Evolutionary conservation across 2,329 filamentous ascomycete genomes (phyloP), one percentile per base, ranked within the genome.

Genomic region (Aspergillus tubingensis): DNA sequence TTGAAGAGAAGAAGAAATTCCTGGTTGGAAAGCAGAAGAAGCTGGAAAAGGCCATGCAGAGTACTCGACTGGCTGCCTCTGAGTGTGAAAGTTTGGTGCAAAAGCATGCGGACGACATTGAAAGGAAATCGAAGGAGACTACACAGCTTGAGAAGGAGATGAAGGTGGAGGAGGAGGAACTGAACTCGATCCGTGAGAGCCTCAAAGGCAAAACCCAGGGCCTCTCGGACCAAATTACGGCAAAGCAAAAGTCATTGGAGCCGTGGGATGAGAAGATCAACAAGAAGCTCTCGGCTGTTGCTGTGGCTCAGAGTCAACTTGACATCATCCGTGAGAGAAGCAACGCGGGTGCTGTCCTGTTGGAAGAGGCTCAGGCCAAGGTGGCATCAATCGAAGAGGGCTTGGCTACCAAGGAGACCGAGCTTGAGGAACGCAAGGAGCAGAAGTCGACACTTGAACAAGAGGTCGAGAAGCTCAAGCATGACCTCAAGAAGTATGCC

Each of bases 201-300:
- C 82, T 99, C 7, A 96, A 96, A 72, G 94, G 94, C 70, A 99
- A 99, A 79, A 99, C 95, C 0, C 93, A 98, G 74, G 90, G 87
- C 6, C 90, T 97, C 63, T 98, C 94, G 0, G 92, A 99, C 68
- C 85, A 97, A 71, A 98, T 99, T 67, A 88, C 92, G 0, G 84
- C 83, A 4, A 97, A 96, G 78, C 95, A 99, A 72, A 97, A 96
- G 77, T 89, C 91, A 1, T 82, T 99, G 10, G 94, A 98, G 77
- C 95, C 95, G 0, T 99, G 95, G 95, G 93, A 90, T 68, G 92
- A 92, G 66, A 98, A 95, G 78, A 94, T 99, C 79, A 97, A 95
- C 75, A 90, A 96, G 73, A 98, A 96, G 76, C 90, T 95, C 72
- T 97, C 93, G 0, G 88, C 91, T 3, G 96, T 97, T 67, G 94